Base-by-base conservation (phyloP, 1,139 yeast species). In the Scheffersomyces cryptocercus region DNA sequence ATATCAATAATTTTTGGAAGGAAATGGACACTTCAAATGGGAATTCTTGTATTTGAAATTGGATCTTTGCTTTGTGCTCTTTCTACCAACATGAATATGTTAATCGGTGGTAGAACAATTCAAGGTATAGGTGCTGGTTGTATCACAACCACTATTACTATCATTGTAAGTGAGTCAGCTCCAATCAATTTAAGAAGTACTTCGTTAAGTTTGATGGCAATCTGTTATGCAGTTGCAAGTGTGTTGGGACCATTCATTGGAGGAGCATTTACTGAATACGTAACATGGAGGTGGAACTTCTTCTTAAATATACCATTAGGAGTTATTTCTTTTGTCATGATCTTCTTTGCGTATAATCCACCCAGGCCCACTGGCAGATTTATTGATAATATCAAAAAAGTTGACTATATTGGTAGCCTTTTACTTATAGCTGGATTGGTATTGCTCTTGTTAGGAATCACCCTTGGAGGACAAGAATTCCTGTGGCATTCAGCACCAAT, bases 271-370 rank as follows among this genome's bases (percentile, higher is more conserved):
- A 48, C 64, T 6, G 36, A 53, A 8, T 50, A 53, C 16, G 64
- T 53, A 1, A 41, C 55, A 5, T 61, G 65, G 65, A 48, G 64
- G 38, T 59, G 64, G 63, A 59, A 64, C 36, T 61, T 59, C 51
- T 61, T 59, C 45, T 53, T 61, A 46, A 60, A 61, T 35, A 47
- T 61, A 35, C 65, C 65, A 6, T 38, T 59, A 29, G 65, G 65
- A 0, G 62, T 54, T 5, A 29, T 53, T 11, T 62, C 65, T 1
- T 48, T 51, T 35, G 37, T 44, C 2, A 38, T 53, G 29, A 45
- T 59, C 8, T 12, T 48, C 3, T 43, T 55, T 24, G 43, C 50
- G 3, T 58, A 49, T 43, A 48, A 55, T 26, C 61, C 62, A 0
- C 63, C 63, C 1, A 43, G 38, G 34, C 50, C 56, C 3, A 39